phyloP scores from a whole-genome alignment of 306 rosid species.

The Trichosanthes cucumerina region DNA sequence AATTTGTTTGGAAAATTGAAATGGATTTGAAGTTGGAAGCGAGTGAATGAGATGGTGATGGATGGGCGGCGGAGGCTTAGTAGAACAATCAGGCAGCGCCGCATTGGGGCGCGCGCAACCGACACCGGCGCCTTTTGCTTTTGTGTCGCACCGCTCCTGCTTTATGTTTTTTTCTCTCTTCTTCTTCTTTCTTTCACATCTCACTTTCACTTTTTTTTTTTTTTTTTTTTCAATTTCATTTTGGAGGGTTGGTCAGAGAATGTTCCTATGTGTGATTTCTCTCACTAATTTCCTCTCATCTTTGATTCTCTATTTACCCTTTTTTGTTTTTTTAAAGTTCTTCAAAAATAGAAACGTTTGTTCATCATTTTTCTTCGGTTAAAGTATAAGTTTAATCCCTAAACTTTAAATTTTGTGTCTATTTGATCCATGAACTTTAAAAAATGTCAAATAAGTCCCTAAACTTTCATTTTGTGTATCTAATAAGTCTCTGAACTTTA shows the following conservation, averaged over 20 bases:
- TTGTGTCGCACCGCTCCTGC: background rate
- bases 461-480: no score
- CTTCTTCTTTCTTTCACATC: background rate
- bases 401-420: no score
- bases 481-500: no score
- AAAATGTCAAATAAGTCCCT: no score
- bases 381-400: no score
- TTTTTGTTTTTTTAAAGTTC: no score
- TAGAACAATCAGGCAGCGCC: background rate
- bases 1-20: background rate
- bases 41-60: background rate
- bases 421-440: no score
- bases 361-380: no score
- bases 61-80: background rate
- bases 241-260: constrained; percentile 13
- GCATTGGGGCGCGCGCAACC: background rate
- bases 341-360: no score
- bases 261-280: no score
- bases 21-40: background rate
- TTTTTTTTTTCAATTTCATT: constrained; percentile 8
- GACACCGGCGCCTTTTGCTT: background rate
- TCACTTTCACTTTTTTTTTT: constrained; percentile 13
- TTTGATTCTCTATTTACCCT: no score
- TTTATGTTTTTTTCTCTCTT: background rate
- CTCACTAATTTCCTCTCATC: no score